Base-by-base conservation (phyloP, 306 rosid species). In the Castanea sativa region DNA sequence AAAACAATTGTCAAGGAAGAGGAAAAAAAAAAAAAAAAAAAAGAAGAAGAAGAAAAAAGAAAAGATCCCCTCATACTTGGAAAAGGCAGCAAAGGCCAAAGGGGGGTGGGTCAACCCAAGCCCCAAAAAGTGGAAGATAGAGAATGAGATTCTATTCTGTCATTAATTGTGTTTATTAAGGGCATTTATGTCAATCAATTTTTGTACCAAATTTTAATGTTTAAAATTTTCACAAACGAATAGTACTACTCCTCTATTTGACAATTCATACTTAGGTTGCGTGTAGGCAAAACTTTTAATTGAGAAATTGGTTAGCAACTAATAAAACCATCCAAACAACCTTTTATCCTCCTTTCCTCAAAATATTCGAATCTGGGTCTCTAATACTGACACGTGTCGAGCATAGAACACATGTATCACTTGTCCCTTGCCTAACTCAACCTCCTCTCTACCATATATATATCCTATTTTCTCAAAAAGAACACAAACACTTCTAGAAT, bases 371-470 rank as follows among this genome's bases (percentile, higher is more conserved):
- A 72, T 52, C 25, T 14, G 33, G 6, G n/a, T 38, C 30, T 59
- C 35, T 51, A n/a, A 12, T 15, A 0, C 1, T 9, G 81, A 45
- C 84, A 86, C 88, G 81, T 84, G 87, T 79, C 79, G 20, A 43
- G 68, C 61, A 79, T 27, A 41, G 33, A 86, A 58, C 71, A 30
- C 30, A 69, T 51, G 70, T 58, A 60, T 79, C 76, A 52, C 80
- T 80, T 82, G 73, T 72, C 49, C 51, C 76, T 70, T 30, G 78
- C 90, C 87, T 80, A 86, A 84, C 87, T 64, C 79, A 33, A 76
- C 75, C 29, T 70, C 79, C 78, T 76, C 23, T 69, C 25, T 81
- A 77, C 45, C 45, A 38, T 6, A 38, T 35, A 35, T 38, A 7
- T 38, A 38, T 38, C 10, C 11, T 7, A 38, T 38, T 38, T 38